Evolutionary conservation across 2,329 filamentous ascomycete genomes (phyloP), one percentile per base, ranked within the genome.

Genomic region (Fusarium heterosporum): DNA sequence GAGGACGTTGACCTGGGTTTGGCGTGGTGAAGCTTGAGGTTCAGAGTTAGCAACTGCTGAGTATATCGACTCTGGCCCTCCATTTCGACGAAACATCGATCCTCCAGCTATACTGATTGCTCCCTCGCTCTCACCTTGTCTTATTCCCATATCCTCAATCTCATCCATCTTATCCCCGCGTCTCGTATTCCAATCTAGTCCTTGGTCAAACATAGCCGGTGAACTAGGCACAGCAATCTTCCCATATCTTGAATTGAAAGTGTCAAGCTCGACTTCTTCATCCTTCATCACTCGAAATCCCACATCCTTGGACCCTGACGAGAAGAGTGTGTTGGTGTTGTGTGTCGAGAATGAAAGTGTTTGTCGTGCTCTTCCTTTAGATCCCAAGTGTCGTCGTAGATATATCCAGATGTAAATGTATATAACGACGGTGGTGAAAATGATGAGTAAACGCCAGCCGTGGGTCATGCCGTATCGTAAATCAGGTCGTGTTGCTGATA

Each of bases 391-490:
- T 10, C 46, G 56, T 25, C 54, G 52, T 9, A 72, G 11, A 13
- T 71, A 71, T 6, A 57, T 28, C 69, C 69, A 81, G 19, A 83
- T 77, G 53, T 80, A 82, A 2, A 75, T 70, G 56, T 83, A 83
- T 19, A 82, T 80, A 34, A 59, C 69, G 17, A 82, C 74, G 1
- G 79, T 80, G 9, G 70, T 68, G 36, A 79, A 61, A 49, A 83
- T 80, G 38, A 83, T 79, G 16, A 76, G 73, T 48, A 83, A 77
- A 8, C 81, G 78, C 81, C 81, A 83, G 39, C 77, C 80, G 55
- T 83, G 81, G 0, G 79, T 80, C 47, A 83, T 73, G 3, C 72
- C 77, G 57, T 83, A 83, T 26, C 81, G 78, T n/a, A 82, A 73
- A 13, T 76, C 77, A 26, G 74, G 66, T n/a, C 76, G 71, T 4